Percentiles rank a stretch among this genome's conserved stretches.
Conservation (phyloP, 345 rosid genomes). For the Acer saccharum region DNA sequence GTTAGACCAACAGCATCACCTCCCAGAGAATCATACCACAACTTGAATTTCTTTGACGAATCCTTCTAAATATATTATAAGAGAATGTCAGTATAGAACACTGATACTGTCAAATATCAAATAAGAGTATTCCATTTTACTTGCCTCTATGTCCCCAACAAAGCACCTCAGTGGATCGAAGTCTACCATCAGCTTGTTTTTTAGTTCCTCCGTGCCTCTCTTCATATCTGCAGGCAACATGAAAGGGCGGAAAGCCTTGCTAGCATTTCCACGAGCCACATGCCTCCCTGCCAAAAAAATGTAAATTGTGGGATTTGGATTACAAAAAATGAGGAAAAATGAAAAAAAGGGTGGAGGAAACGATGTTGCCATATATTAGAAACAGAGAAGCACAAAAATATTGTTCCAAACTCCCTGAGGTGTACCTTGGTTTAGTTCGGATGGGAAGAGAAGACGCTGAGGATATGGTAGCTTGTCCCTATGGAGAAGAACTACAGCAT, state of each 20-base stretch:
- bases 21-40: constrained; percentile 87
- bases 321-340: not conserved
- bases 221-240: constrained; percentile 55
- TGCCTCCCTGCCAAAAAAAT: constrained; percentile 56
- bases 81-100: constrained; percentile 17
- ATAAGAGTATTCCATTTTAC: constrained; percentile 9
- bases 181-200: constrained; percentile 61
- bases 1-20: constrained; percentile 88
- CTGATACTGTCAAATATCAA: not conserved
- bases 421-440: constrained; percentile 69
- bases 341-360: not conserved
- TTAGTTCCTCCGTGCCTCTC: constrained; percentile 56
- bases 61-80: constrained; percentile 49
- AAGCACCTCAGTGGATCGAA: constrained; percentile 78
- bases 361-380: not conserved
- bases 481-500: constrained; percentile 88
- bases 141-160: constrained; percentile 71
- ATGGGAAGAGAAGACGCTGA: constrained; percentile 71
- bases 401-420: not conserved
- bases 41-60: constrained; percentile 53
- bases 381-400: not conserved
- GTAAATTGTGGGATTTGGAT: not conserved
- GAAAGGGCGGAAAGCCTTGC: constrained; percentile 62
- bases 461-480: constrained; percentile 75
- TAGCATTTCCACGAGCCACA: constrained; percentile 68